phyloP scores from a whole-genome alignment of 805 yeast species.

The Kuraishia borneana region DNA sequence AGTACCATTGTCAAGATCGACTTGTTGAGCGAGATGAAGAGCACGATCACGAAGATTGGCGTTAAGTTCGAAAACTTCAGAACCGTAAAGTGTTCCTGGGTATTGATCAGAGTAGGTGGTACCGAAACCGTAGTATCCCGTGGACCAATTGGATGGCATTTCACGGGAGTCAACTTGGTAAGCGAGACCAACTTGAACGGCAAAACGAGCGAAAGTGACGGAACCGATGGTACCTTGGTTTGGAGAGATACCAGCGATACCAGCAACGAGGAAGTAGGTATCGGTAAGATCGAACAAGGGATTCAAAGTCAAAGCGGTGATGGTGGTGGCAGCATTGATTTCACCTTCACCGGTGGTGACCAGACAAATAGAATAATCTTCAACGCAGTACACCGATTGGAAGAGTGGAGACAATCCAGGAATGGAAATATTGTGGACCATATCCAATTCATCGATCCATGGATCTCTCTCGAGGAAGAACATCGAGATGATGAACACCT shows the following conservation, averaged over 20 bases:
- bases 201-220: slow-evolving; percentile 40
- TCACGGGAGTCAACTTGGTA: slow-evolving; percentile 37
- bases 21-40: slow-evolving; percentile 29
- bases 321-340: slow-evolving; percentile 44
- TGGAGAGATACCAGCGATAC: slow-evolving; percentile 50
- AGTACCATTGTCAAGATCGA: slow-evolving; percentile 27
- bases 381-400: slow-evolving; percentile 45
- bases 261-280: slow-evolving; percentile 45
- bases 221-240: slow-evolving; percentile 37
- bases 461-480: slow-evolving; percentile 40
- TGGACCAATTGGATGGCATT: slow-evolving; percentile 32
- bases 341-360: slow-evolving; percentile 51
- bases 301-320: slow-evolving; percentile 35
- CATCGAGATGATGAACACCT: slow-evolving; percentile 44
- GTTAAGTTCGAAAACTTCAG: slow-evolving; percentile 47
- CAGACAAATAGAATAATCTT: slow-evolving; percentile 40
- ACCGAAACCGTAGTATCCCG: slow-evolving; percentile 42
- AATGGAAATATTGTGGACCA: slow-evolving; percentile 41
- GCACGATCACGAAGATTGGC: slow-evolving; percentile 41
- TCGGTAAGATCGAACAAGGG: slow-evolving; percentile 40
- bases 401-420: slow-evolving; percentile 59
- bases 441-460: slow-evolving; percentile 37
- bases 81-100: slow-evolving; percentile 41
- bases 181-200: slow-evolving; percentile 44
- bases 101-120: slow-evolving; percentile 30